Base-by-base conservation (phyloP, 257 asterid genomes). In the Coffea canephora region DNA sequence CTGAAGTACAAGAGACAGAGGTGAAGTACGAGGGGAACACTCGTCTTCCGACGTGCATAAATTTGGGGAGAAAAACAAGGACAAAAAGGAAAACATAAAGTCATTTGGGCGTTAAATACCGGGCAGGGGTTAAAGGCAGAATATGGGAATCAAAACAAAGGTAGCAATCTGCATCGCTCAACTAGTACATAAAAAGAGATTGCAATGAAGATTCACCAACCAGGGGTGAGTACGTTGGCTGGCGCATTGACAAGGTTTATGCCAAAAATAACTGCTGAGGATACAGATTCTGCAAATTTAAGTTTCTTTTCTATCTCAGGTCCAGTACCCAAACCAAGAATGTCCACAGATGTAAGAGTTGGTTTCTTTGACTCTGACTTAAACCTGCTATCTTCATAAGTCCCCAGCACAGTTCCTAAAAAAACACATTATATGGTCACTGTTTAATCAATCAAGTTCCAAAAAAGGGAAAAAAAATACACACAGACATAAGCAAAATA, bases 161-260 rank as follows among this genome's bases (percentile, higher is more conserved):
- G 7, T 36, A 54, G n/a, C 23, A 6, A 69, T 52, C 36, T 69
- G 69, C 50, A 31, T 49, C 1, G 6, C 11, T 54, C 45, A 11
- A 16, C 50, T 49, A 39, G 14, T n/a, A 52, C 54, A 46, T 18
- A 72, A 52, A 52, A 69, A 18, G 50, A 16, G 36, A 64, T 8
- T n/a, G 73, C 2, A 79, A 41, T 8, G 75, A 49, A 77, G 61
- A 7, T 69, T 45, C 54, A 92, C 98, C 45, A 73, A 95, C 98
- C 99, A 81, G 99, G 99, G 18, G 98, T 96, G 84, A 96, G 94
- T 75, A 96, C 97, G 80, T 96, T 94, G 68, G 99, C 97, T 9
- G 98, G 99, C 71, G 99, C 96, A 85, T 96, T 94, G 41, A 92
- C 98, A 73, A 96, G 98, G 87, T 94, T 95, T 86, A 84, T 94